phyloP scores from a whole-genome alignment of 2,329 filamentous ascomycete genomes.

The Exophiala oligosperma region DNA sequence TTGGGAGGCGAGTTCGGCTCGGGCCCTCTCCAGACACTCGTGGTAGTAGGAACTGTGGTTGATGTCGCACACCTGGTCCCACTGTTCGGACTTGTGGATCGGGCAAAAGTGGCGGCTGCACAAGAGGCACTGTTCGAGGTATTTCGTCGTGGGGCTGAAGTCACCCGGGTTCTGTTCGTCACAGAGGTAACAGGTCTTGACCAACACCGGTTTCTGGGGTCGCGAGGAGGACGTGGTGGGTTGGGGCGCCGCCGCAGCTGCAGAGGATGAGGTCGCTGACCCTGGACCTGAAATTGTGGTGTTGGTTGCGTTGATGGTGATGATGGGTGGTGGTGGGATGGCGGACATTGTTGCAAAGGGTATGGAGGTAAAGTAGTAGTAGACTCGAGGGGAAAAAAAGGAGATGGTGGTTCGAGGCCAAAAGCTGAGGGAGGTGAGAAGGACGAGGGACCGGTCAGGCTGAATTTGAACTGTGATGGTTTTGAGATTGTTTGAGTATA shows the following conservation, averaged over 20 bases:
- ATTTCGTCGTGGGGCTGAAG: slow-evolving; percentile 31
- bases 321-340: slow-evolving; percentile 23
- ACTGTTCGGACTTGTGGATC: slow-evolving; percentile 27
- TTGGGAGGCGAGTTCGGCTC: slow-evolving; percentile 20
- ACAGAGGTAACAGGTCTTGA: slow-evolving; percentile 29
- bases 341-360: slow-evolving; percentile 8
- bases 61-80: slow-evolving; percentile 29
- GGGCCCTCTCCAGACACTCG: slow-evolving; percentile 23
- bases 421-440: neutral
- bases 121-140: slow-evolving; percentile 28
- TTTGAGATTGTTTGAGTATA: too few species aligned
- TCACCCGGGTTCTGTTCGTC: slow-evolving; percentile 32
- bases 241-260: neutral
- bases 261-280: slow-evolving; percentile 13
- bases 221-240: slow-evolving; percentile 5
- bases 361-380: too few species aligned
- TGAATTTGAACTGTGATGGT: too few species aligned
- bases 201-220: slow-evolving; percentile 17
- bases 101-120: slow-evolving; percentile 29
- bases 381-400: too few species aligned
- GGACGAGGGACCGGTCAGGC: too few species aligned
- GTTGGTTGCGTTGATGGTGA: slow-evolving; percentile 26
- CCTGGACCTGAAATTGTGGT: neutral
- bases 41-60: slow-evolving; percentile 30
- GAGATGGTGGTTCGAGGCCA: too few species aligned